Evolutionary conservation across 2,329 filamentous ascomycete species (phyloP), one percentile per base, ranked within the genome.

Genomic region (Hypoxylon sp.): DNA sequence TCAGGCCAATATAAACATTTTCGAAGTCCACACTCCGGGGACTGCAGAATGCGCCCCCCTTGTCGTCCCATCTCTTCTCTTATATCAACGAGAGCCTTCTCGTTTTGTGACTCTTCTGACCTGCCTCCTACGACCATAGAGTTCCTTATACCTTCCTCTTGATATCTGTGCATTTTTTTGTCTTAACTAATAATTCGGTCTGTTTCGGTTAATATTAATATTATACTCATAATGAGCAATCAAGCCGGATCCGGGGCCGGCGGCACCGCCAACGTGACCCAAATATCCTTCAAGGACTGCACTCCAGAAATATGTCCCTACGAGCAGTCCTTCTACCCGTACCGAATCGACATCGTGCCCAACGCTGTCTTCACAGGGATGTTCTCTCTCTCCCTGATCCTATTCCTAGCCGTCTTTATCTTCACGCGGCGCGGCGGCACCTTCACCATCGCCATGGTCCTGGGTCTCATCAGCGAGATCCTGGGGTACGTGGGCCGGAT

Each of bases 401-500:
- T 78, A 30, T 81, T 81, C 71, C 69, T 85, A 25, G 66, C 75
- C 41, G 79, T 79, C 45, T 83, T 82, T 67, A 80, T 77, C 32
- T 58, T 82, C 52, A 83, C 80, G 9, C 83, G 84, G 58, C 81
- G 80, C 55, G 86, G 83, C 10, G 82, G 81, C 62, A 80, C 79
- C 52, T 90, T 88, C 77, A 80, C 81, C 58, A 69, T 85, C n/a
- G 83, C 84, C 48, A 84, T 91, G 79, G 60, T 80, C 1, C 77
- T 84, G 0, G 89, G 89, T 5, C 80, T 86, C 17, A 52, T 84
- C 43, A 80, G 82, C 32, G 89, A 91, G 76, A 77, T 89, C 13
- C 69, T 89, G 23, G 89, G 89, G 10, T 91, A 91, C 69, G 78
- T 77, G 0, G 89, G 85, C 2, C 83, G 90, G 9, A 78, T 91